Conservation (phyloP, 495 filamentous ascomycete species). For the Podospora anserina region DNA sequence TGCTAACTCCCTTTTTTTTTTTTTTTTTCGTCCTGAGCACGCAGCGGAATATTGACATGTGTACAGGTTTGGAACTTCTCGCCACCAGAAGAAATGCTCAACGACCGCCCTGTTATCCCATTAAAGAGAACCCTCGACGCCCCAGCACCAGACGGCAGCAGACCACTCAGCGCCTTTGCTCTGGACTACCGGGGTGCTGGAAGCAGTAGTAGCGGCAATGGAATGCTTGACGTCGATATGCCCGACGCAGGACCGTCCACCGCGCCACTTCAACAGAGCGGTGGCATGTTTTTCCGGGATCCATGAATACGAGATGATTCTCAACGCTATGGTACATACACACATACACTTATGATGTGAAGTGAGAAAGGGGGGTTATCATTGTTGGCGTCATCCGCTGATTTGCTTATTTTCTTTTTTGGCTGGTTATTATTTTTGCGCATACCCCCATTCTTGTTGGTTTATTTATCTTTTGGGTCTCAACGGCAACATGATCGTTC, state of each 20-base stretch:
- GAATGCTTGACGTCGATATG: constrained; percentile 45
- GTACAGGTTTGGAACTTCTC: constrained; percentile 86
- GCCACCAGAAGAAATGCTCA: constrained; percentile 68
- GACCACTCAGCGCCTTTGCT: constrained; percentile 39
- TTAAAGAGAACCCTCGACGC: constrained; percentile 36
- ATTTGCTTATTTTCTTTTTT: not conserved
- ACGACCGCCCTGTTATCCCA: constrained; percentile 40
- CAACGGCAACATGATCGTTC: not conserved
- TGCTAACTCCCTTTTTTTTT: constrained; percentile 12
- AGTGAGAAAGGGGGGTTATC: not conserved
- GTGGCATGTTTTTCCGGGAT: constrained; percentile 44
- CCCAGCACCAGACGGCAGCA: constrained; percentile 32
- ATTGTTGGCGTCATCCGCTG: not conserved
- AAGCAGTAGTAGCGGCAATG: constrained; percentile 13
- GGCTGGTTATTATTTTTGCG: not conserved
- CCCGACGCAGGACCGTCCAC: constrained; percentile 47
- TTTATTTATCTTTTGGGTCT: not conserved
- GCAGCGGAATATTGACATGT: constrained; percentile 11
- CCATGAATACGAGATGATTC: constrained; percentile 26
- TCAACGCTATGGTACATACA: not conserved
- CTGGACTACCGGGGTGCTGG: constrained; percentile 27
- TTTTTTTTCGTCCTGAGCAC: constrained; percentile 15
- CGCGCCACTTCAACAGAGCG: constrained; percentile 37
- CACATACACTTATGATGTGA: not conserved
- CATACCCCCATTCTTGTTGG: not conserved